A percentile compares a stretch with the other conserved stretches of the same genome.
Conservation (phyloP, 805 yeast genomes). For the Soucietia sequanensis region DNA sequence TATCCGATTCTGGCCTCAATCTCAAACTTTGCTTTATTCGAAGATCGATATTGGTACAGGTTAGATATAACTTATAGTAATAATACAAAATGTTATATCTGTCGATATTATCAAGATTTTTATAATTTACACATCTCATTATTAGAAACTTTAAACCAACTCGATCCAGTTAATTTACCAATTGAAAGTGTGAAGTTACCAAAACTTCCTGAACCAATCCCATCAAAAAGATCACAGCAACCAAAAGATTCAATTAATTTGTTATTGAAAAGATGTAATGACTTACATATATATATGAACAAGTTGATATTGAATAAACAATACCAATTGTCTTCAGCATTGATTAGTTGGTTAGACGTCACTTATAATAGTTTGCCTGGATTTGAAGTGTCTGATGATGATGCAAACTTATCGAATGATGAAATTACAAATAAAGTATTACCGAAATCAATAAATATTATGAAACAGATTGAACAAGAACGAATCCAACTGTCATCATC, state of each 20-base stretch:
- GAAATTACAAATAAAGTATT: slow-evolving; percentile 18
- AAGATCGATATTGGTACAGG: slow-evolving; percentile 52
- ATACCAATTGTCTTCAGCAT: slow-evolving; percentile 23
- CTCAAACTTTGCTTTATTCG: slow-evolving; percentile 21
- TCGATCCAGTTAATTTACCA: neutral
- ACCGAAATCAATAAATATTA: slow-evolving; percentile 7
- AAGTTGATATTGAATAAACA: slow-evolving; percentile 26
- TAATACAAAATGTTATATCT: slow-evolving; percentile 36
- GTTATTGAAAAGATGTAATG: slow-evolving; percentile 35
- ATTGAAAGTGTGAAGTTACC: slow-evolving; percentile 26
- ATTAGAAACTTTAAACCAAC: slow-evolving; percentile 13
- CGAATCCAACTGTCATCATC: no score
- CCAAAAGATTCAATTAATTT: slow-evolving; percentile 1
- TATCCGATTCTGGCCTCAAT: slow-evolving; percentile 37
- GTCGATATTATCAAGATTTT: slow-evolving; percentile 53
- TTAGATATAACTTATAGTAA: slow-evolving; percentile 39
- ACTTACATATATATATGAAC: slow-evolving; percentile 39
- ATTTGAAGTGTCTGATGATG: slow-evolving; percentile 15
- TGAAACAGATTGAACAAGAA: neutral
- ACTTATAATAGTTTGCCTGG: slow-evolving; percentile 28
- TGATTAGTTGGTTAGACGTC: slow-evolving; percentile 29
- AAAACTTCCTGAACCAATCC: slow-evolving; percentile 47
- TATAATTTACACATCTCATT: slow-evolving; percentile 43
- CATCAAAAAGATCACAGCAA: slow-evolving; percentile 23
- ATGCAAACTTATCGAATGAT: slow-evolving; percentile 14